Percentiles rank a stretch among this genome's conserved stretches.
Evolutionary conservation across 139 green algal species (phyloP).

Genomic region (Axilococcus clingmanii): DNA sequence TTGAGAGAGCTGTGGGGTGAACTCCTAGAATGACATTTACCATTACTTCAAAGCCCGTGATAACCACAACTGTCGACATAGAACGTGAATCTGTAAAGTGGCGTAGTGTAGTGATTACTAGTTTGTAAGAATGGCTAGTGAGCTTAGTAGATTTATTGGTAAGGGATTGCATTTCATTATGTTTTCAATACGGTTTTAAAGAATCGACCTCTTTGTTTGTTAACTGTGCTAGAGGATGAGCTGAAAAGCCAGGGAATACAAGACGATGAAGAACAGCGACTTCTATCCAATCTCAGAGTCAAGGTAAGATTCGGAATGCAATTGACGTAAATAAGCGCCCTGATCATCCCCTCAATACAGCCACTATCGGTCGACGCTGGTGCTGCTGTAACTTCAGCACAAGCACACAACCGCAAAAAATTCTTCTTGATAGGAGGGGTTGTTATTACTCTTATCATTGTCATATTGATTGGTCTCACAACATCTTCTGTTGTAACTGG

Average conservation of each 20-base stretch:
- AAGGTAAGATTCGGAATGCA: constrained; percentile 2
- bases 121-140: constrained; percentile 23
- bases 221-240: constrained; percentile 14
- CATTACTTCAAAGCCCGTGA: too few species aligned
- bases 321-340: background rate
- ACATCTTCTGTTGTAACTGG: background rate
- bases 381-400: too few species aligned
- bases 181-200: too few species aligned
- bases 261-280: constrained; percentile 26
- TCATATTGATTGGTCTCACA: constrained; percentile 4
- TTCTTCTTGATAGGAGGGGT: background rate
- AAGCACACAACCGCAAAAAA: too few species aligned
- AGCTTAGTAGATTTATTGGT: constrained; percentile 18
- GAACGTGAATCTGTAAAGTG: too few species aligned
- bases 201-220: background rate
- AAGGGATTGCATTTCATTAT: too few species aligned
- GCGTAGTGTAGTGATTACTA: too few species aligned
- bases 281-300: constrained; percentile 23
- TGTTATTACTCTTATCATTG: background rate
- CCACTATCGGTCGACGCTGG: constrained; percentile 18
- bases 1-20: too few species aligned
- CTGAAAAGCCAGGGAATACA: constrained; percentile 23
- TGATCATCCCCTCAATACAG: too few species aligned
- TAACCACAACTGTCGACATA: too few species aligned
- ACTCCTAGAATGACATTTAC: too few species aligned